Evolutionary conservation across 179 eudicot genomes (phyloP), one percentile per base, ranked within the genome.

Genomic region (Actinidia chinensis): DNA sequence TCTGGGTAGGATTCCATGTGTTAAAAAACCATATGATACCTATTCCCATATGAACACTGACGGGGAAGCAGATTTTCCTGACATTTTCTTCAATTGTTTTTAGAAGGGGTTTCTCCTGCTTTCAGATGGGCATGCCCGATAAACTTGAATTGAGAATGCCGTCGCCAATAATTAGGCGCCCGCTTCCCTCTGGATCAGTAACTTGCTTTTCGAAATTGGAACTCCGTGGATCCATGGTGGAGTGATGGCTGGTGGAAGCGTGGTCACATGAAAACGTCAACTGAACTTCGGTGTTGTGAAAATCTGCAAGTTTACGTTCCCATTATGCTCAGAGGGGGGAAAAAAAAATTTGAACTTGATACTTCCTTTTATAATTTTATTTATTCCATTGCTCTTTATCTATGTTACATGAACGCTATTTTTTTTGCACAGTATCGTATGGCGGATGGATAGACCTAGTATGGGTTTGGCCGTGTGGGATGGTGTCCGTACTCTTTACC

Each of bases 211-310:
- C 65, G 89, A 83, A 78, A 85, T 92, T 68, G 99, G 99, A 46
- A 80, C 82, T 74, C 85, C 93, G 96, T 94, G 20, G 99, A 96
- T 80, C 93, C 91, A 14, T 92, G 99, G 99, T 90, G 96, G 97
- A 82, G 88, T 28, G 90, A 90, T 83, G 97, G 97, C 75, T 96
- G 98, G 98, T 96, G 97, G 97, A 98, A 96, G 94, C 52, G 89
- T 94, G 60, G 82, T 95, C 28, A 83, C 87, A n/a, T 76, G 86
- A 87, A 52, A 75, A 81, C 15, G 75, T 75, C 47, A 66, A 68
- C 22, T 77, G n/a, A n/a, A n/a, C n/a, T n/a, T 75, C 46, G 85
- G 44, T 64, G 78, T n/a, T n/a, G 80, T 75, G 88, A 74, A 66
- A 78, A 74, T 60, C 67, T 88, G 70, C 92, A 89, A 80, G 84